These are phyloP conservation scores for Thielaviopsis musarum DNA, from an alignment of 2,329 filamentous ascomycete species.

Conservation along the genomic window DNA sequence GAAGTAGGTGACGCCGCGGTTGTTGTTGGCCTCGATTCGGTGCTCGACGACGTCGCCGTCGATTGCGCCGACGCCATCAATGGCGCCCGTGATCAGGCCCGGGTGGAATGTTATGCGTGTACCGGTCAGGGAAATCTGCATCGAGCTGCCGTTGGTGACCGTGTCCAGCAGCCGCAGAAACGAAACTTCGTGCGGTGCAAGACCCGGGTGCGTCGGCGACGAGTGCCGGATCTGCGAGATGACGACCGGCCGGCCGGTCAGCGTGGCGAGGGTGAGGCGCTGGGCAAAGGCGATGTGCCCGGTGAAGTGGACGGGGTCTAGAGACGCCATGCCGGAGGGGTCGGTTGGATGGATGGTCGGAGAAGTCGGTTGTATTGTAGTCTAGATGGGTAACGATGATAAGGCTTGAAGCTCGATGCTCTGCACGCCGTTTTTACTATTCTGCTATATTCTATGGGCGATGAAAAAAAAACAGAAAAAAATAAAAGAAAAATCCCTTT, in stretches of 20 bases:
- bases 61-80: constrained; percentile 54
- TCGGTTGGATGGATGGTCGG: neutral
- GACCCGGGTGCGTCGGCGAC: constrained; percentile 72
- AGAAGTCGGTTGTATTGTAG: neutral
- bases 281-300: constrained; percentile 69
- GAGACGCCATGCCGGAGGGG: constrained; percentile 23
- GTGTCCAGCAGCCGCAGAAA: constrained; percentile 88
- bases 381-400: neutral
- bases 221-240: constrained; percentile 86
- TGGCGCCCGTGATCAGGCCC: constrained; percentile 75
- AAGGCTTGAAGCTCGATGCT: neutral
- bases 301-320: constrained; percentile 53
- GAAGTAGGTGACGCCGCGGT: constrained; percentile 78
- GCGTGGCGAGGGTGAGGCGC: constrained; percentile 74
- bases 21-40: constrained; percentile 58
- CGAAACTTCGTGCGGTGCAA: constrained; percentile 84
- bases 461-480: constrained; percentile 8
- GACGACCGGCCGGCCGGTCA: constrained; percentile 76
- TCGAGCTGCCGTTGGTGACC: constrained; percentile 84
- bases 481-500: constrained; percentile 11
- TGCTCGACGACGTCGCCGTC: constrained; percentile 64
- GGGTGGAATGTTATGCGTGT: constrained; percentile 86
- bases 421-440: neutral
- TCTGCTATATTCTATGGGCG: neutral
- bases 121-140: constrained; percentile 93